phyloP scores from a whole-genome alignment of 805 yeast species.

The Candida montana region DNA sequence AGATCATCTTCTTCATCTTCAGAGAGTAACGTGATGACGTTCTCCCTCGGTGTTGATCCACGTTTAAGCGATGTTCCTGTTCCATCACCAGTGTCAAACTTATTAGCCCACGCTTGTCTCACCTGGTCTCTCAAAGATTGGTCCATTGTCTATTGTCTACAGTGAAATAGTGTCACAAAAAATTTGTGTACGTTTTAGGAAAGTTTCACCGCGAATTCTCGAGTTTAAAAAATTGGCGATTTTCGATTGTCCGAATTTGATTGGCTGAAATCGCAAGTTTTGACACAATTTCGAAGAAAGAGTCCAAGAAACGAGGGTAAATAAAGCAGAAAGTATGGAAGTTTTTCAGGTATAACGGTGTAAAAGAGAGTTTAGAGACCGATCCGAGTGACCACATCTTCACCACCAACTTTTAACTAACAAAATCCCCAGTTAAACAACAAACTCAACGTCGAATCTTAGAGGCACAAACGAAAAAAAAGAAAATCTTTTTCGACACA shows the following conservation, averaged over 20 bases:
- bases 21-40: too few relatives aligned
- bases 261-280: conserved; percentile 3
- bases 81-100: conserved; percentile 5
- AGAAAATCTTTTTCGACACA: conserved; percentile 8
- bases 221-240: too few relatives aligned
- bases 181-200: not conserved
- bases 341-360: too few relatives aligned
- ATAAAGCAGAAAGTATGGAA: too few relatives aligned
- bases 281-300: conserved; percentile 4
- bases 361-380: too few relatives aligned
- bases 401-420: too few relatives aligned
- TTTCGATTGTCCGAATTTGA: not conserved
- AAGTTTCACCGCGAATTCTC: not conserved
- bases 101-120: conserved; percentile 14
- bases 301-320: too few relatives aligned
- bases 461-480: not conserved
- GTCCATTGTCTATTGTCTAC: not conserved
- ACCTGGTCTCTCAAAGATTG: conserved; percentile 13
- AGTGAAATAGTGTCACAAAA: not conserved
- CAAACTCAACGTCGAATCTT: too few relatives aligned
- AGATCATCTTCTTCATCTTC: conserved; percentile 1
- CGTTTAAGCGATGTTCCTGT: too few relatives aligned
- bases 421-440: too few relatives aligned
- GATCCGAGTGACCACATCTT: too few relatives aligned
- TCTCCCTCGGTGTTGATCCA: too few relatives aligned